Base-by-base conservation (phyloP, 2,329 filamentous ascomycete species). In the Aspergillus sp. region DNA sequence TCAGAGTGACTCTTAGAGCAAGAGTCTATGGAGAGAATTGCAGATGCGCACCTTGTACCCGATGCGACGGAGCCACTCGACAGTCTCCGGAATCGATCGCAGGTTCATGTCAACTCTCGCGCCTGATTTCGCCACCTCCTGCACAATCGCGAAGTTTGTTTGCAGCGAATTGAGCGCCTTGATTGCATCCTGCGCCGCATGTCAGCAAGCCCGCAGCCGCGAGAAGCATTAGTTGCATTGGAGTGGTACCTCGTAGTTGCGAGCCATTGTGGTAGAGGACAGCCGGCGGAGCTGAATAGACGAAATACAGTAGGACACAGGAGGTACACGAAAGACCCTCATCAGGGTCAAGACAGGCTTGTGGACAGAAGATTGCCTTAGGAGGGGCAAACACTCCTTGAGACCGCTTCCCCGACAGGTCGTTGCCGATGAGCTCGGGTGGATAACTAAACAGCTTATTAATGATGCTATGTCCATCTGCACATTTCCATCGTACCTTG, bases 81-180 rank as follows among this genome's bases (percentile, higher is more conserved):
- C 76, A 82, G 94, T 93, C 69, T 96, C 90, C 0, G 89, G 88
- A 46, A 95, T 85, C 6, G 91, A 88, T 50, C 78, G 79, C 45
- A 85, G 79, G 65, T 95, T 95, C 74, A 89, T 84, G 24, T 79
- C 82, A 56, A 85, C 76, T 17, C 90, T 88, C 16, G 87, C 87
- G 68, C 50, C 60, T 9, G 63, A 60, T 45, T 89, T 89, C 50
- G 85, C 82, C 47, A 94, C 85, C 47, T 87, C 85, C 67, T 95
- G 85, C 16, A 96, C 82, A 53, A 89, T 78, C 36, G 86, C 81
- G 62, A 85, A 87, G 70, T 96, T 96, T 50, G 88, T 87, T 64
- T 93, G 88, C 49, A 96, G 79, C 45, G 83, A 83, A 60, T 90
- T 87, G 60, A 96, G 83, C 51, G 86, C 85, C 49, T 79, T 71